Evolutionary conservation across 2,329 filamentous ascomycete genomes (phyloP), one percentile per base, ranked within the genome.

Genomic region (Dothideomycetes sp.): DNA sequence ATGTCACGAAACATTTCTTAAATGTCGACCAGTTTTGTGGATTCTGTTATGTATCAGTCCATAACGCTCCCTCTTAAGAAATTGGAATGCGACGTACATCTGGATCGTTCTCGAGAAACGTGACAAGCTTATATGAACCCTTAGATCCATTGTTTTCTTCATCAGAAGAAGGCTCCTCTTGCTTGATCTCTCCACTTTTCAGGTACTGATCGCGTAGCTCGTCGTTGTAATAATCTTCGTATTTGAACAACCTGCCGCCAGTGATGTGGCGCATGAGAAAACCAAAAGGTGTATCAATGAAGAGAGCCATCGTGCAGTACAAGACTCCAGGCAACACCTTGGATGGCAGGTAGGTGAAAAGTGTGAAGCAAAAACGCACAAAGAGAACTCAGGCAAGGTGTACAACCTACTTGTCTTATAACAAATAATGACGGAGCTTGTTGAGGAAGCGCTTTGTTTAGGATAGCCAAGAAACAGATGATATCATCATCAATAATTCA

Each of bases 1-100:
- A 62, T 1, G 64, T 69, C 17, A 70, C 62, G 28, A 64, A 64
- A 40, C 60, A 47, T 25, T 67, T 69, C 51, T 65, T 69, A 3
- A 34, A 44, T 3, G 44, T 49, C 2, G 61, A 61, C 69, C 68
- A 72, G 45, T 71, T 71, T 34, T 58, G 52, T 2, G 69, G 67
- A 34, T 70, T 70, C 29, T 44, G 16, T 8, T 8, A 6, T 8
- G 7, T 8, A 15, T 30, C 8, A 30, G 27, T 7, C n/a, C 27
- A 30, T 7, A 5, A 8, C 7, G 12, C 27, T 30, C 6, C 11
- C 6, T 15, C 27, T 6, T 30, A 15, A 15, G 8, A 25, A 25
- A 12, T 25, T 7, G 23, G 5, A 2, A n/a, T 22, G 10, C 32
- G 16, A 31, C 32, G 5, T 42, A 42, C 39, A 55, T 67, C 24